Evolutionary conservation across 23 red algal genomes (phyloP).

Genomic region (Gracilaria caudata): DNA sequence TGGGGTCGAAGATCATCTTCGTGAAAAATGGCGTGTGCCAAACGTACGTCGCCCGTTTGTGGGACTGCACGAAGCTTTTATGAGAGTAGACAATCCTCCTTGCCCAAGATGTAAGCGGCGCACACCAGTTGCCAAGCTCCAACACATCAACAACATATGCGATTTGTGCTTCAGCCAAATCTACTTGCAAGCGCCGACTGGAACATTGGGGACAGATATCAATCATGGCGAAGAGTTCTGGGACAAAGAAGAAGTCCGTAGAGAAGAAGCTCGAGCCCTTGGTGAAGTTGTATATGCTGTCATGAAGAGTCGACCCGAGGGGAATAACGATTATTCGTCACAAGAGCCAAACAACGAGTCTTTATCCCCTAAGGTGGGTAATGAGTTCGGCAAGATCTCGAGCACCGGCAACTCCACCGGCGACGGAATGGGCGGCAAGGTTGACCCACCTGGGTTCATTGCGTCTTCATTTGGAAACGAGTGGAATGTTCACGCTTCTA

Average conservation of each 20-base stretch:
- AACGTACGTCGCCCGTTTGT: constrained; percentile 22
- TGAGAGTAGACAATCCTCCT: constrained; percentile 7
- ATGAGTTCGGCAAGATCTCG: not conserved
- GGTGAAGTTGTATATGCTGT: not conserved
- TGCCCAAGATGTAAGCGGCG: constrained; percentile 38
- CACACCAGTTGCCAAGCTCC: not conserved
- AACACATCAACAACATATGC: constrained; percentile 15
- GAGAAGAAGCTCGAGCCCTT: constrained; percentile 7
- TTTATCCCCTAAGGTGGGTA: not conserved
- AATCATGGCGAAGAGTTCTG: constrained; percentile 10
- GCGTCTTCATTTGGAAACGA: not conserved
- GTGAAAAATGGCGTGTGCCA: constrained; percentile 12
- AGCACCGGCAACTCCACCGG: not conserved
- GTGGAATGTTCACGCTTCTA: constrained; percentile 78
- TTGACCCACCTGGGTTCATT: not conserved
- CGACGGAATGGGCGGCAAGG: constrained; percentile 24
- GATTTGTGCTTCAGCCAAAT: constrained; percentile 48
- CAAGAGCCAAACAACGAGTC: not conserved
- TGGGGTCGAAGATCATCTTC: constrained; percentile 5
- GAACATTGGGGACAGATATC: not conserved
- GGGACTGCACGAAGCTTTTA: constrained; percentile 35
- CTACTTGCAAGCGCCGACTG: constrained; percentile 19
- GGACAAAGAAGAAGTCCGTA: not conserved
- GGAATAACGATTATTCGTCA: not conserved
- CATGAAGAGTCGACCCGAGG: not conserved